Evolutionary conservation across 345 rosid genomes (phyloP).

Genomic region (Firmiana major): DNA sequence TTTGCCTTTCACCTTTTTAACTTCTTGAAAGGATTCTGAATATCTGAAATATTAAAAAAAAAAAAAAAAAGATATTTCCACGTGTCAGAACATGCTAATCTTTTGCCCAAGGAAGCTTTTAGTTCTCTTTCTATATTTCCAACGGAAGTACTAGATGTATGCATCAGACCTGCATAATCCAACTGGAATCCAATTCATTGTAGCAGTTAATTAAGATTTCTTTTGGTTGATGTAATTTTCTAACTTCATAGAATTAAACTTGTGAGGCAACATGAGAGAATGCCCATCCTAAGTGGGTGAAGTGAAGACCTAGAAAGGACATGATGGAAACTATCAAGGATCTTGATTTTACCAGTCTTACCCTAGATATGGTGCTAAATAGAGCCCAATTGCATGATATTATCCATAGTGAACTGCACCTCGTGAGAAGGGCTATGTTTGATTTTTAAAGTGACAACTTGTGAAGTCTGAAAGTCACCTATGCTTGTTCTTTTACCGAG

Average conservation of each 20-base stretch:
- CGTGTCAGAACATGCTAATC: neutral
- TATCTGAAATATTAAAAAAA: neutral
- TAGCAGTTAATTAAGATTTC: neutral
- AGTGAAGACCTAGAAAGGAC: neutral
- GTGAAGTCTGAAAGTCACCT: neutral
- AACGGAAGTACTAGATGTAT: neutral
- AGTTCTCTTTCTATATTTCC: neutral
- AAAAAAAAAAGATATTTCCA: neutral
- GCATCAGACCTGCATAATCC: neutral
- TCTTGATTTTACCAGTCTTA: too few relatives aligned
- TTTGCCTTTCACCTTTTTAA: neutral
- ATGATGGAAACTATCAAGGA: neutral
- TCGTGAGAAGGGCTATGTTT: neutral
- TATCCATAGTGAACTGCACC: neutral
- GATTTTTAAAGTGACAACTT: neutral
- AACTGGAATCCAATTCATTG: neutral
- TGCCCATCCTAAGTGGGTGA: neutral
- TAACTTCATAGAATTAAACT: neutral
- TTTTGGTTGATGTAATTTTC: neutral
- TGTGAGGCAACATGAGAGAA: neutral
- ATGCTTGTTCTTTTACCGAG: neutral
- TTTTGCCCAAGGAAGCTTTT: neutral
- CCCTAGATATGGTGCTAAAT: too few relatives aligned
- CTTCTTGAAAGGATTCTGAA: neutral
- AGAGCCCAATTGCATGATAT: too few relatives aligned